Evolutionary conservation across 2,329 filamentous ascomycete species (phyloP), one percentile per base, ranked within the genome.

Genomic region (Cercospora berteroae): DNA sequence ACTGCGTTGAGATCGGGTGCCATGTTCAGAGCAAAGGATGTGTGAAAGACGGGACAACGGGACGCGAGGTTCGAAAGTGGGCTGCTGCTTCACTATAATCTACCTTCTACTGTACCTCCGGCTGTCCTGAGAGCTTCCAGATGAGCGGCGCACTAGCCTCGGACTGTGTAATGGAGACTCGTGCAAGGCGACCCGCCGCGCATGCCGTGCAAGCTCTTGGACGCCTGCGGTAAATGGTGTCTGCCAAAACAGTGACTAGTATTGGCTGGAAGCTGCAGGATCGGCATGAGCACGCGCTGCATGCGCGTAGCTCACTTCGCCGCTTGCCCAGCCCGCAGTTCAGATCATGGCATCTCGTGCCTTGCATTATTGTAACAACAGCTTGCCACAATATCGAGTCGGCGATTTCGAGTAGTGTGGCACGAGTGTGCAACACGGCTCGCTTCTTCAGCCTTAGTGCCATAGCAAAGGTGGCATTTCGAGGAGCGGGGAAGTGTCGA

Each of bases 1-100:
- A 82, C 58, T 13, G 74, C 73, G 69, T 82, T 82, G 16, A 81
- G 72, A 70, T 82, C 79, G 62, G 80, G 79, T n/a, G 80, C 79
- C 81, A 82, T 82, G 25, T 23, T 69, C 31, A 31, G 6, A 27
- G 5, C 12, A 57, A n/a, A 9, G 33, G 27, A 18, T 48, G 18
- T 50, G 20, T 27, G 13, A 16, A 10, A 25, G 18, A 18, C 12
- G 5, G 36, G 16, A n/a, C 10, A 31, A 10, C 36, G 25, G 42
- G 27, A 64, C 23, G 33, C 8, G 36, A 50, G 39, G 7, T n/a
- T 20, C 59, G 23, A 25, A 39, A 27, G 39, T 29, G 63, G 63
- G 25, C n/a, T 48, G 12, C 29, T 16, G 33, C 18, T 27, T 31
- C 23, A 44, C 48, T 64, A 42, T 56, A 64, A 29, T 27, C 55